Evolutionary conservation across 2,329 filamentous ascomycete genomes (phyloP), one percentile per base, ranked within the genome.

Genomic region (Dothistroma septosporum): DNA sequence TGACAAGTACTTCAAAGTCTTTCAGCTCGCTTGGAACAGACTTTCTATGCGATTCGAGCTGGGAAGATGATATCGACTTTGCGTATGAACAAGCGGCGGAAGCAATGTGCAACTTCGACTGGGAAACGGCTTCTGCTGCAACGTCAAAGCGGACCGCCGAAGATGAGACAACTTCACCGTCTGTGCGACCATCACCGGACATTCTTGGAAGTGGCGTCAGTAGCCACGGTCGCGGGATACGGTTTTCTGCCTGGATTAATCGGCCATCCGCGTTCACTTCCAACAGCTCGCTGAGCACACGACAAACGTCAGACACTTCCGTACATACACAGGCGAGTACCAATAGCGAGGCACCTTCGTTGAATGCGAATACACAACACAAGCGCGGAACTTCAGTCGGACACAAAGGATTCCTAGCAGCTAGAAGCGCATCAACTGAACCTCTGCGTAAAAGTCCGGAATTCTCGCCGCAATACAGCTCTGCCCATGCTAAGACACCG

Each of bases 21-120:
- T 58, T 61, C 5, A 60, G 56, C 54, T 62, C 63, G 28, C 28
- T 55, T 1, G 14, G 57, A 11, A 58, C 57, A 9, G 68, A 64
- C 33, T 58, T 63, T 37, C 70, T 66, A 4, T 61, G 75, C 31
- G 77, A 79, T 53, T 72, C 72, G 14, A 81, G 80, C 1, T 87
- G 84, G 84, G 84, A 87, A 66, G 83, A 84, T 44, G 83, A 85
- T 61, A 83, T 87, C 59, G 84, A 86, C 64, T 86, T 83, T 67
- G 85, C 82, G 67, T 86, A 86, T 65, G 81, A 85, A 62, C 80
- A 85, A 68, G 82, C 82, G 28, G 80, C 83, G 6, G 84, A 86
- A 70, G 83, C 84, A 1, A 81, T 83, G 56, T 85, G 82, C 64
- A 78, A 87, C 63, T 85, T 85, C 60, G 82, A 86, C 61, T 86